Evolutionary conservation across 2,329 filamentous ascomycete genomes (phyloP), one percentile per base, ranked within the genome.

Genomic region (Acrocalymma vagum): DNA sequence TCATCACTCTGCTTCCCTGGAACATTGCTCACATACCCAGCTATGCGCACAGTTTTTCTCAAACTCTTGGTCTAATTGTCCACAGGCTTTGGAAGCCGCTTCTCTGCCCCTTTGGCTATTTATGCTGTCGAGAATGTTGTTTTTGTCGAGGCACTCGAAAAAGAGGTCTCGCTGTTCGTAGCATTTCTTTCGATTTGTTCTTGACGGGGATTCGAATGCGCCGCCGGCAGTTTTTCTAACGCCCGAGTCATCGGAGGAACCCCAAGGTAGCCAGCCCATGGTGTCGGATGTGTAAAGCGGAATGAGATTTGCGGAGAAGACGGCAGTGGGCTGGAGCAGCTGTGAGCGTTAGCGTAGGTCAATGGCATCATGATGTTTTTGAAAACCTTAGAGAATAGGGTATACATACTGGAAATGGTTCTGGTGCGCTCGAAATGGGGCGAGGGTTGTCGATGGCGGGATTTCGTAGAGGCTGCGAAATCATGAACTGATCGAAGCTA

Each of bases 141-240:
- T 80, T 53, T 81, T 80, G 72, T 97, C 91, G 29, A 99, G 81
- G 65, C 94, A 99, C 53, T 78, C 75, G 72, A 95, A 97, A 79
- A 94, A 97, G 50, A 74, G 73, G 74, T 99, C 94, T 55, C 94
- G 85, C 30, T 88, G 85, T 61, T 90, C 87, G 88, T 93, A 99
- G 82, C 94, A 99, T 63, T 82, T 78, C 60, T 84, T 79, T 63
- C 94, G 86, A 70, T 92, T 88, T 51, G 80, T 83, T 52, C 93
- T 86, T 65, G 90, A 88, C n/a, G 94, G 94, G 5, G 92, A 90
- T 60, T 92, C 82, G 58, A 79, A 84, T 49, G 83, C 69, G 28
- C 68, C 83, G 62, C 58, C 77, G 62, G 62, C 72, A 65, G 51
- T 78, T 64, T 50, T 77, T 62, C 57, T 76, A 51, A 65, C 59